phyloP scores from a whole-genome alignment of 805 yeast genomes.

The Candida boleticola region DNA sequence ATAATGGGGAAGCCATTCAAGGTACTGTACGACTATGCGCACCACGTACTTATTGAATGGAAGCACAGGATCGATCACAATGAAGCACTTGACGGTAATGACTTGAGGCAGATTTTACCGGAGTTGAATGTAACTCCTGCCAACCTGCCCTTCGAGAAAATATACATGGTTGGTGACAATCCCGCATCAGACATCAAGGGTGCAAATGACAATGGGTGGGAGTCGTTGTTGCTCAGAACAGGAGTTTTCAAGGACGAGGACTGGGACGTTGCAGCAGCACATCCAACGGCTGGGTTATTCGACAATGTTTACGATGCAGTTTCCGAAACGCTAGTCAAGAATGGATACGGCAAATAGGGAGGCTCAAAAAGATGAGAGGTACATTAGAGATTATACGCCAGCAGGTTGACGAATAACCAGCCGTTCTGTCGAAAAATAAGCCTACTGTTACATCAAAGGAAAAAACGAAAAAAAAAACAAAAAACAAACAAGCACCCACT shows the following conservation, averaged over 20 bases:
- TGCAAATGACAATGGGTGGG: constrained; percentile 87
- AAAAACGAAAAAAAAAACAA: too few relatives aligned
- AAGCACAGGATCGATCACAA: constrained; percentile 30
- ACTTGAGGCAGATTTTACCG: constrained; percentile 37
- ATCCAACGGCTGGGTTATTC: constrained; percentile 50
- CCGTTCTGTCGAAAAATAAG: too few relatives aligned
- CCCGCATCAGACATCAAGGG: constrained; percentile 92
- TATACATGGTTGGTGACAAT: constrained; percentile 96
- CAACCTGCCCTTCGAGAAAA: constrained; percentile 44
- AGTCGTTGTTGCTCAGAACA: constrained; percentile 75
- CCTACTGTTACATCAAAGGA: too few relatives aligned
- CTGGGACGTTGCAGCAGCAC: constrained; percentile 32
- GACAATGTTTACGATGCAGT: constrained; percentile 48
- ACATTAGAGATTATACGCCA: too few relatives aligned
- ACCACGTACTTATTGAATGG: constrained; percentile 63
- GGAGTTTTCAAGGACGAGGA: constrained; percentile 80
- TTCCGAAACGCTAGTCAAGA: constrained; percentile 17
- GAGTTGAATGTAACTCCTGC: constrained; percentile 38
- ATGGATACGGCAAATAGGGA: too few relatives aligned
- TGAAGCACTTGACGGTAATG: constrained; percentile 7
- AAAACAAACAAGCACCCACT: too few relatives aligned
- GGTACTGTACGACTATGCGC: constrained; percentile 81
- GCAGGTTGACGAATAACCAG: too few relatives aligned
- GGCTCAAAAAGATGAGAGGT: too few relatives aligned
- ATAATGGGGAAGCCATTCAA: constrained; percentile 81